These are phyloP conservation scores for Porcisia hertigi DNA, from an alignment of 208 protist species.

Conservation along the genomic window DNA sequence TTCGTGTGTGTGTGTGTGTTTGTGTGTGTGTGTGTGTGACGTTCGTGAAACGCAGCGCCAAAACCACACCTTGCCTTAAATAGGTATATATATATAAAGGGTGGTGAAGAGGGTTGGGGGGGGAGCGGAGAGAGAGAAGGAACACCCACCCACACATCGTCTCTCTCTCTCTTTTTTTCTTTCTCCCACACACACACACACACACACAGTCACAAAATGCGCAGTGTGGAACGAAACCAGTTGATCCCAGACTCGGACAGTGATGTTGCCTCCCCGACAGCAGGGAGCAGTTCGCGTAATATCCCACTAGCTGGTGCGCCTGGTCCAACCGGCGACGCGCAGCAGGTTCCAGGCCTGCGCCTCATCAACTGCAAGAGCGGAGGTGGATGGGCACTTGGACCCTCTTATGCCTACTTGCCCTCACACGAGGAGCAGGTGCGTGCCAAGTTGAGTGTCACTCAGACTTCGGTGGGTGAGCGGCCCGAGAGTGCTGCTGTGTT, in stretches of 20 bases:
- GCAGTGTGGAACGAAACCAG: slow-evolving; percentile 2
- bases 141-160: neutral
- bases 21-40: neutral
- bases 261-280: slow-evolving; percentile 6
- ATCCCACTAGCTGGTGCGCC: neutral
- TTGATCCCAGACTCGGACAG: slow-evolving; percentile 1
- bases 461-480: neutral
- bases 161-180: slow-evolving; percentile 15
- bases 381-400: slow-evolving; percentile 69
- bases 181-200: neutral
- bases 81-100: too few relatives aligned
- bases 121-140: too few relatives aligned
- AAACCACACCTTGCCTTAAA: too few relatives aligned
- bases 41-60: too few relatives aligned
- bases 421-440: slow-evolving; percentile 46
- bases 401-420: slow-evolving; percentile 51
- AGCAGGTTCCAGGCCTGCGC: slow-evolving; percentile 39
- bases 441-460: slow-evolving; percentile 30
- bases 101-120: neutral
- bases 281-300: slow-evolving; percentile 14
- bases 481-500: slow-evolving; percentile 8
- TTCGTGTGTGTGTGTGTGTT: neutral
- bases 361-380: slow-evolving; percentile 54
- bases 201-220: neutral
- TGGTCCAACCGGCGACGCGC: slow-evolving; percentile 1